phyloP scores from a whole-genome alignment of 345 rosid species.

The Corchorus olitorius region DNA sequence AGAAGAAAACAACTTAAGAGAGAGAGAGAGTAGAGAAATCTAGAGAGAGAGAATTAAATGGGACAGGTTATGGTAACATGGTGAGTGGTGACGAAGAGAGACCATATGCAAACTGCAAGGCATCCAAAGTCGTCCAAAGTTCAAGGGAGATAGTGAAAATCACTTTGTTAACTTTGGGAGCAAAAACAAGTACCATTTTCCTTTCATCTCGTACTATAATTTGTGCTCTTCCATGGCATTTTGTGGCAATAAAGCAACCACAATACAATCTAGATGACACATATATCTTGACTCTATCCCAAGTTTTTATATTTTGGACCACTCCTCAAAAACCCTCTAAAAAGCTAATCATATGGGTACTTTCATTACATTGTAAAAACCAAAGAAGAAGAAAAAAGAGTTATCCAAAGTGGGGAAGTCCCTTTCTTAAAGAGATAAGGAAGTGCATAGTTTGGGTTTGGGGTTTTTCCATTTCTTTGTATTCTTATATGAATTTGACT shows the following conservation, averaged over 20 bases:
- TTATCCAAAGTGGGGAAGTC: constrained; percentile 10
- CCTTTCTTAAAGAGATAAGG: constrained; percentile 23
- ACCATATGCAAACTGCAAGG: background rate
- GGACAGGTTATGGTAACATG: background rate
- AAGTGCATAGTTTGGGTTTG: background rate
- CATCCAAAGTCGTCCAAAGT: background rate
- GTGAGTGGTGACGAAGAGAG: background rate
- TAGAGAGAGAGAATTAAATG: background rate
- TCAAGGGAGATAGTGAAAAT: constrained; percentile 1
- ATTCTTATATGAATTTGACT: constrained; percentile 32
- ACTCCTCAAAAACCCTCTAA: constrained; percentile 10
- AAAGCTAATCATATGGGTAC: background rate
- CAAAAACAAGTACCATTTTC: background rate
- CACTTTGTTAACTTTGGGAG: constrained; percentile 1
- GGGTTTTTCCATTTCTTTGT: constrained; percentile 17
- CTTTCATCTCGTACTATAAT: background rate
- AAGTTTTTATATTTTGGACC: constrained; percentile 15
- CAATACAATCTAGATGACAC: constrained; percentile 18
- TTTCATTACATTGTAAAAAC: constrained; percentile 4
- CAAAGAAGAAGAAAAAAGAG: background rate
- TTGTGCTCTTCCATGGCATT: constrained; percentile 25
- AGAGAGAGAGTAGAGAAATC: background rate
- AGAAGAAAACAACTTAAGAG: background rate
- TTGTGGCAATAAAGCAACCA: constrained; percentile 38
- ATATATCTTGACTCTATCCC: constrained; percentile 10